phyloP scores from a whole-genome alignment of 2,329 filamentous ascomycete species.

The Colletotrichum neosansevieriae region DNA sequence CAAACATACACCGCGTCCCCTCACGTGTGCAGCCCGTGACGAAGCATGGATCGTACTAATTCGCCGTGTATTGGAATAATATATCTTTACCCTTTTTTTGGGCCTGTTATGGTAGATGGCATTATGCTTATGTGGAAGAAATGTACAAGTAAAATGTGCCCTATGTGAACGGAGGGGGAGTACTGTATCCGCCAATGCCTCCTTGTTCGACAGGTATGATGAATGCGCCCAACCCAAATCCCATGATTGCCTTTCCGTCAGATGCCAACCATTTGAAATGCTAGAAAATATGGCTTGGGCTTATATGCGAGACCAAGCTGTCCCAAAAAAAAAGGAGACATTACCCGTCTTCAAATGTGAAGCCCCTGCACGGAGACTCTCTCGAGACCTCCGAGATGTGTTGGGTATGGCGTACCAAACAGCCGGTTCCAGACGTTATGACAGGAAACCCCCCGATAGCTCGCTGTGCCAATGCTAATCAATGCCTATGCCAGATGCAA shows the following conservation, averaged over 20 bases:
- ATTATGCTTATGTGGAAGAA: background rate
- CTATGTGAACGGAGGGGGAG: slow-evolving; percentile 35
- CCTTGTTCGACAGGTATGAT: slow-evolving; percentile 8
- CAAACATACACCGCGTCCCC: background rate
- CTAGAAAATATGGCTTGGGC: slow-evolving; percentile 2
- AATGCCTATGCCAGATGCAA: slow-evolving; percentile 34
- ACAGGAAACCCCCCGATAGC: slow-evolving; percentile 20
- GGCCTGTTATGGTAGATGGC: background rate
- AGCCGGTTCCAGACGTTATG: slow-evolving; percentile 8
- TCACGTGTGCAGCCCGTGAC: background rate
- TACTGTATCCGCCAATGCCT: slow-evolving; percentile 40
- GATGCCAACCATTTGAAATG: slow-evolving; percentile 35
- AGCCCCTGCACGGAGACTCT: slow-evolving; percentile 21
- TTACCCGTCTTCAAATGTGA: slow-evolving; percentile 3
- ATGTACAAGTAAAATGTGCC: background rate
- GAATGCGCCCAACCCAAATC: slow-evolving; percentile 10
- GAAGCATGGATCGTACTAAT: background rate
- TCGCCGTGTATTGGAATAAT: too few relatives aligned
- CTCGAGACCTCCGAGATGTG: slow-evolving; percentile 25
- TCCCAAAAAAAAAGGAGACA: background rate
- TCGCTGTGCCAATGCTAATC: slow-evolving; percentile 37
- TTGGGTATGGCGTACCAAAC: slow-evolving; percentile 34
- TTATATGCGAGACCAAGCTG: background rate
- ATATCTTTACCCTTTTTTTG: too few relatives aligned
- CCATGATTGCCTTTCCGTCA: slow-evolving; percentile 6